Evolutionary conservation across 805 yeast species (phyloP), one percentile per base, ranked within the genome.

Genomic region (Metschnikowia noctiluminum): DNA sequence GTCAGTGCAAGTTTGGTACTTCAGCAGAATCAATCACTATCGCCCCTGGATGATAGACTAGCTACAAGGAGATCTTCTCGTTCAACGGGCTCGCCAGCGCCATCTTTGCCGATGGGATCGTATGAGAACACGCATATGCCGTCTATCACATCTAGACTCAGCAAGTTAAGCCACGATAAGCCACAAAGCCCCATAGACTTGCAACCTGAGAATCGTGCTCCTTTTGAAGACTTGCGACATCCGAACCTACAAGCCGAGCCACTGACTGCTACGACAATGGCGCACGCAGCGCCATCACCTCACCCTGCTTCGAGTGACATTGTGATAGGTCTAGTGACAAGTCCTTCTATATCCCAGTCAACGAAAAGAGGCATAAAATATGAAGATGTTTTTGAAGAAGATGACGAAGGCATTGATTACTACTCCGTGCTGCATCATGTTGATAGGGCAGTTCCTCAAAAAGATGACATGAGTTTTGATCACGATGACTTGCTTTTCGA

Each of bases 1-100:
- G 70, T 82, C 10, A 73, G 75, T 30, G 79, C 81, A 38, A 79
- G 85, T 51, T 54, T 79, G 46, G 58, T 69, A 3, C 55, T 71
- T 27, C 73, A 63, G 34, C 61, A 62, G 13, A 49, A 48, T 16
- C 48, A 41, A 15, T 48, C 53, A 11, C 34, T 51, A 32, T 47
- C 48, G 6, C 28, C 49, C 6, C 50, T 48, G 46, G 60, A 59
- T 14, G 60, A 65, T 35, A 49, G 65, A 34, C 55, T 57, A 1
- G 50, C 61, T n/a, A 61, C 68, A 40, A 56, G 71, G 31, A 63
- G 64, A 42, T 60, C 68, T 32, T 52, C 55, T 3, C 52, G 54
- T 12, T 47, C 54, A n/a, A 40, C 52, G 8, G 32, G 45, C 30
- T 48, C 56, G 10, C 57, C 54, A 2, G 46, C 54, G 2, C 51